Evolutionary conservation across 2,329 filamentous ascomycete genomes (phyloP).

Genomic region (Penicillium sp.): DNA sequence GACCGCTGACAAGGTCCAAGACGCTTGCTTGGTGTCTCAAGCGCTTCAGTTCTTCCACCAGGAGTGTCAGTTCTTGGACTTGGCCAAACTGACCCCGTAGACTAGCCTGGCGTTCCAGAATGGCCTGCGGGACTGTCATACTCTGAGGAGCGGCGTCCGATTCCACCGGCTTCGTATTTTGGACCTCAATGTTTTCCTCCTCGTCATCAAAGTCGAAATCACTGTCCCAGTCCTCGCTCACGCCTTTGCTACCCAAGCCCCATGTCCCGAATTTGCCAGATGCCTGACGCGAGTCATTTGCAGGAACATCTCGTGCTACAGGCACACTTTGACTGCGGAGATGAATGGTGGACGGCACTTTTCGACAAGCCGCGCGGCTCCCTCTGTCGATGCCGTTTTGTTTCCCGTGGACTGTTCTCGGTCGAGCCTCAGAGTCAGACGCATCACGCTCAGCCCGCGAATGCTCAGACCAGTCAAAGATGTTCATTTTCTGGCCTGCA

Average conservation of each 20-base stretch:
- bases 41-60: conserved; percentile 65
- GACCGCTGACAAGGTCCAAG: conserved; percentile 54
- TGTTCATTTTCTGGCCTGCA: conserved; percentile 50
- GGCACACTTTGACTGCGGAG: conserved; percentile 66
- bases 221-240: conserved; percentile 67
- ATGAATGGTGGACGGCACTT: conserved; percentile 59
- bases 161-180: conserved; percentile 40
- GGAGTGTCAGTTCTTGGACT: conserved; percentile 60
- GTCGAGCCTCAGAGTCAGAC: conserved; percentile 54
- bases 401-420: conserved; percentile 63
- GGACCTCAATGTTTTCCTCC: conserved; percentile 42
- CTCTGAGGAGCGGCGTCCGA: conserved; percentile 25
- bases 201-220: conserved; percentile 64
- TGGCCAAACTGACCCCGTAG: conserved; percentile 64
- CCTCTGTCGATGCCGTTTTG: conserved; percentile 56
- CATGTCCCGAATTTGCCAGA: conserved; percentile 62
- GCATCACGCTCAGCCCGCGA: conserved; percentile 53
- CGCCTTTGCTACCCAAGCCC: conserved; percentile 64
- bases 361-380: conserved; percentile 57
- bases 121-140: conserved; percentile 57
- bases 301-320: conserved; percentile 51
- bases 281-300: conserved; percentile 51
- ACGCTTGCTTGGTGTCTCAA: conserved; percentile 55
- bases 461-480: conserved; percentile 66
- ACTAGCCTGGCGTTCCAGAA: conserved; percentile 63